phyloP scores from a whole-genome alignment of 805 yeast genomes.

The Teunomyces kruisii region DNA sequence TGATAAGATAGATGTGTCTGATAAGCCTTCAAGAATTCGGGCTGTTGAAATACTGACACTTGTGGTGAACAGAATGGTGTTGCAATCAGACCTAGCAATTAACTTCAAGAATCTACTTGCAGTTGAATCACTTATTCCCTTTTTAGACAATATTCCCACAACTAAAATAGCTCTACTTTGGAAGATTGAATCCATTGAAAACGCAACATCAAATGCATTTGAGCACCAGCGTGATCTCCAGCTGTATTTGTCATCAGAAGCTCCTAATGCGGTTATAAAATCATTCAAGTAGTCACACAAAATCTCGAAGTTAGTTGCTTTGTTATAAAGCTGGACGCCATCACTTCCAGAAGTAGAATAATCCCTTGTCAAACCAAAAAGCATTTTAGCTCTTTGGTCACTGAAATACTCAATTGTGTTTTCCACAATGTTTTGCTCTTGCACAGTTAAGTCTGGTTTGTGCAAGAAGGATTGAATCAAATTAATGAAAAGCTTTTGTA shows the following conservation, averaged over 20 bases:
- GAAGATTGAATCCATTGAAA: conserved; percentile 53
- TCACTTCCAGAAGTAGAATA: conserved; percentile 29
- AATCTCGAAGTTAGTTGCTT: conserved; percentile 52
- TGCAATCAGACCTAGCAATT: conserved; percentile 21
- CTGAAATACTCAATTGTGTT: conserved; percentile 47
- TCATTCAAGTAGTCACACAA: conserved; percentile 56
- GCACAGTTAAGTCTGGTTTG: conserved; percentile 48
- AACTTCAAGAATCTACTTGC: conserved; percentile 31
- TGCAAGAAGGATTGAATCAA: conserved; percentile 67
- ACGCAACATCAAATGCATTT: conserved; percentile 62
- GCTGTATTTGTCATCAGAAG: conserved; percentile 44
- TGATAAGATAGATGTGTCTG: conserved; percentile 44
- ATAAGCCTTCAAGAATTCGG: conserved; percentile 49
- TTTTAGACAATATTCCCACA: conserved; percentile 64
- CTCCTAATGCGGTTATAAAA: conserved; percentile 51
- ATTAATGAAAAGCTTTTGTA: conserved; percentile 63
- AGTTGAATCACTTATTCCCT: conserved; percentile 60
- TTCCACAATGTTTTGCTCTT: conserved; percentile 42
- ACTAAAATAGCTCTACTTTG: conserved; percentile 69
- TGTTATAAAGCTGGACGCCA: conserved; percentile 36
- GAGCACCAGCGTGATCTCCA: conserved; percentile 71
- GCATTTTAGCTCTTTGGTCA: conserved; percentile 65
- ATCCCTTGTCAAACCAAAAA: conserved; percentile 66
- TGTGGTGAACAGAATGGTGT: conserved; percentile 30
- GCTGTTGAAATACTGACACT: conserved; percentile 46